Conservation (phyloP, 441 rosid species). For the Capsella rubella region DNA sequence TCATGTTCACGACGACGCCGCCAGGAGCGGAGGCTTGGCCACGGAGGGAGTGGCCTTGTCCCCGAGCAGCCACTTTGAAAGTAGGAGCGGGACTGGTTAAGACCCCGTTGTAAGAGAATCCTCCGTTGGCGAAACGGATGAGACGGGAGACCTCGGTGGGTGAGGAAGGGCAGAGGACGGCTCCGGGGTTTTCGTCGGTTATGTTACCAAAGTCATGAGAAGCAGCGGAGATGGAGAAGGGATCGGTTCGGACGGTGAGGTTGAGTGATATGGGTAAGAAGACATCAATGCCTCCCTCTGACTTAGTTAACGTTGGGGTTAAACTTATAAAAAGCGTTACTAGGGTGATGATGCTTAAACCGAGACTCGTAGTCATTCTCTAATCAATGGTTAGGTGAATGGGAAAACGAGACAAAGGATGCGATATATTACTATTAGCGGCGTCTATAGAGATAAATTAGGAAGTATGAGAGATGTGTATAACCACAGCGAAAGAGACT, state of each 20-base stretch:
- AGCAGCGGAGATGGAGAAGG: slow-evolving; percentile 52
- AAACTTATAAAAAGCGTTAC: slow-evolving; percentile 23
- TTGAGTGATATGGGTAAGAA: slow-evolving; percentile 42
- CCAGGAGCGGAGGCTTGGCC: slow-evolving; percentile 80
- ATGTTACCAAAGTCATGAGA: slow-evolving; percentile 79
- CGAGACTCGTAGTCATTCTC: slow-evolving; percentile 35
- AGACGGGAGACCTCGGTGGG: slow-evolving; percentile 56
- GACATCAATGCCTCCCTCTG: slow-evolving; percentile 40
- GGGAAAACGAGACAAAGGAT: neutral
- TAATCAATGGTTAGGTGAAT: neutral
- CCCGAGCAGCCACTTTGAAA: slow-evolving; percentile 76
- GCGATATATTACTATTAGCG: slow-evolving; percentile 18
- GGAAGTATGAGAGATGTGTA: slow-evolving; percentile 17
- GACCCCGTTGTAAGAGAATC: slow-evolving; percentile 35
- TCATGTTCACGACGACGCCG: slow-evolving; percentile 88
- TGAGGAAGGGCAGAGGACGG: slow-evolving; percentile 76
- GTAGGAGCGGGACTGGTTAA: slow-evolving; percentile 11
- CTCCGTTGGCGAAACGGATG: slow-evolving; percentile 53
- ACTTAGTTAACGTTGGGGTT: slow-evolving; percentile 24
- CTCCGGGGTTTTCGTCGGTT: slow-evolving; percentile 54
- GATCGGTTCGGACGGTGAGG: slow-evolving; percentile 55
- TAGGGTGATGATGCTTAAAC: slow-evolving; percentile 31
- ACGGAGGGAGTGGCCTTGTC: slow-evolving; percentile 74
- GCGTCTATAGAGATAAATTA: slow-evolving; percentile 22
- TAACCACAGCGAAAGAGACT: neutral